A percentile compares a stretch with the other conserved stretches of the same genome.
These are phyloP conservation scores for Paracoccidioides lutzii DNA, from an alignment of 2,329 filamentous ascomycete genomes.

Conservation along the genomic window DNA sequence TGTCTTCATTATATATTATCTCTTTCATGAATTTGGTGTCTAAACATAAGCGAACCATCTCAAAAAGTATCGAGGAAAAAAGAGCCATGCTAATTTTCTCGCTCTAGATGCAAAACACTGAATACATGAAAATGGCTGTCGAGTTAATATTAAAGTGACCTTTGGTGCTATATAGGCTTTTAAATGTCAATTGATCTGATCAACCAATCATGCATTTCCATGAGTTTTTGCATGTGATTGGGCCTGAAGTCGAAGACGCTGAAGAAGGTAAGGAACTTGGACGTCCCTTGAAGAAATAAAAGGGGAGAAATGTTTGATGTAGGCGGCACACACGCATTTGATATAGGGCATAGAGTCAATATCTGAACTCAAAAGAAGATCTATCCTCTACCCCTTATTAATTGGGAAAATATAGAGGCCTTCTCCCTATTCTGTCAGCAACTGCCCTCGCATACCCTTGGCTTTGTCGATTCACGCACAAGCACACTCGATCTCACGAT, in stretches of 20 bases:
- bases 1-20: no score
- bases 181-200: background rate
- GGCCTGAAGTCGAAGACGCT: slow-evolving; percentile 20
- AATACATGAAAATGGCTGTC: background rate
- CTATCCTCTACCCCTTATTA: background rate
- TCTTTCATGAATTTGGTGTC: no score
- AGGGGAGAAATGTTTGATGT: background rate
- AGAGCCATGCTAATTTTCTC: background rate
- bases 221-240: slow-evolving; percentile 16
- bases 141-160: slow-evolving; percentile 2
- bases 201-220: slow-evolving; percentile 8
- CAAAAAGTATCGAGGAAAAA: background rate
- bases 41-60: background rate
- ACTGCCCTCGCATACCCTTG: slow-evolving; percentile 63
- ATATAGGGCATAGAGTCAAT: no score
- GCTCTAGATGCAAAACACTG: background rate
- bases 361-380: background rate
- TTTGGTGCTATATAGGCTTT: background rate
- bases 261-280: slow-evolving; percentile 44
- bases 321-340: background rate
- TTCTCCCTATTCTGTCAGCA: slow-evolving; percentile 73
- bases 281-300: background rate
- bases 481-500: slow-evolving; percentile 54
- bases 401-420: slow-evolving; percentile 48
- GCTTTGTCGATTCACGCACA: slow-evolving; percentile 67